Conservation (phyloP, 2,329 filamentous ascomycete genomes). For the Coleophoma cylindrospora region DNA sequence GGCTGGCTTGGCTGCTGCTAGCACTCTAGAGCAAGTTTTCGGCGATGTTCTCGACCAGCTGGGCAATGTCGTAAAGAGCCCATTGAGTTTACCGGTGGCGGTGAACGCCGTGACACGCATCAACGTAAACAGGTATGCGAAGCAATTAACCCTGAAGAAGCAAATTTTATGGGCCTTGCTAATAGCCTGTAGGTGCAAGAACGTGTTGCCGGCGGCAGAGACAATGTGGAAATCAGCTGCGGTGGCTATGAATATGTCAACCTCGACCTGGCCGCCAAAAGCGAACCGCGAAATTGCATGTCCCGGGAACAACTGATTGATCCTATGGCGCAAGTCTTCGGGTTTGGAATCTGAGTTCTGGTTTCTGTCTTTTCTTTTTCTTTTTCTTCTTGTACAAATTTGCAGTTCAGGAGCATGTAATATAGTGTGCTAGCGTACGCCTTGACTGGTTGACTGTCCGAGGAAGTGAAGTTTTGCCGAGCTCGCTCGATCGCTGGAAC, state of each 20-base stretch:
- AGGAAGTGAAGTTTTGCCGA: too few species aligned
- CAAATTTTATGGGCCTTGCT: too few species aligned
- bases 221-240: conserved; percentile 8
- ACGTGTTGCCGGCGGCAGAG: conserved; percentile 4
- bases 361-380: too few species aligned
- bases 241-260: conserved; percentile 4
- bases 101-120: conserved; percentile 2
- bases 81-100: conserved; percentile 1
- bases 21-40: conserved; percentile 2
- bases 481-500: too few species aligned
- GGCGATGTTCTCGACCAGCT: conserved; percentile 5
- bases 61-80: conserved; percentile 2
- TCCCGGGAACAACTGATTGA: not conserved
- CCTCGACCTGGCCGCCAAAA: conserved; percentile 4
- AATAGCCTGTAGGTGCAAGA: conserved; percentile 2
- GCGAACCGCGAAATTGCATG: conserved; percentile 5
- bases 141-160: not conserved
- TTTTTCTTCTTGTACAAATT: too few species aligned
- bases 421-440: too few species aligned
- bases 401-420: too few species aligned
- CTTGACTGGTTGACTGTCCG: too few species aligned
- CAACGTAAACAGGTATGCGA: conserved; percentile 1
- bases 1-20: conserved; percentile 1
- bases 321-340: too few species aligned
- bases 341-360: too few species aligned